phyloP scores from a whole-genome alignment of 768 basidiomycete species.

The Lenzites betulinus region DNA sequence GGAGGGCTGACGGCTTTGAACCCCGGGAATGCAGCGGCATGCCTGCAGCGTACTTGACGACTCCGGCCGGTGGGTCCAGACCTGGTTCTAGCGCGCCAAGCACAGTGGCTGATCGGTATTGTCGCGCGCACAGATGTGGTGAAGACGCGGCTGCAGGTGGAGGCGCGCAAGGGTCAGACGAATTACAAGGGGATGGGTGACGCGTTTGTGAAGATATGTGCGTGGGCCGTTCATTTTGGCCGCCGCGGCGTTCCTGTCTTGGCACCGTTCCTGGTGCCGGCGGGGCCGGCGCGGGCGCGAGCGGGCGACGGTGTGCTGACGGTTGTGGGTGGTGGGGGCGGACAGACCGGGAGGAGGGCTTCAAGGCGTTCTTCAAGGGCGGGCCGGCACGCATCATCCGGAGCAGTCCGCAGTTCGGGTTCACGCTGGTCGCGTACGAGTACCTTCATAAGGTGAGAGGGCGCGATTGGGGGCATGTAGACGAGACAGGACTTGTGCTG shows the following conservation, averaged over 20 bases:
- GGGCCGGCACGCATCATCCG: constrained; percentile 86
- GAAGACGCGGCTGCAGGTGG: constrained; percentile 94
- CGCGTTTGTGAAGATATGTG: constrained; percentile 89
- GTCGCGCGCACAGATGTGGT: constrained; percentile 72
- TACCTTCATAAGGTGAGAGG: constrained; percentile 62
- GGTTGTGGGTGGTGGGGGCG: neutral
- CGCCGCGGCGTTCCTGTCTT: neutral
- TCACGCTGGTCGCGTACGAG: constrained; percentile 83
- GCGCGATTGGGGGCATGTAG: constrained; percentile 38
- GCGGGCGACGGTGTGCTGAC: neutral
- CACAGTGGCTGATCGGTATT: constrained; percentile 15
- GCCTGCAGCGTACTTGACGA: constrained; percentile 95
- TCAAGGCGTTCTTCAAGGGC: constrained; percentile 88
- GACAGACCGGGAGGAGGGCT: constrained; percentile 90
- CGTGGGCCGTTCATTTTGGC: constrained; percentile 34
- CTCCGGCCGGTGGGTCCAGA: constrained; percentile 70
- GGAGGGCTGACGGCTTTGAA: constrained; percentile 15
- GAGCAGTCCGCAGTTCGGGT: constrained; percentile 93
- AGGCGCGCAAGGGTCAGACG: constrained; percentile 88
- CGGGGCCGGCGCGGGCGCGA: neutral
- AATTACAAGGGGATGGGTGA: constrained; percentile 88
- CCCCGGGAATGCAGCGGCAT: constrained; percentile 68
- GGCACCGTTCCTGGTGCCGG: neutral
- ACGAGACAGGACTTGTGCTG: neutral
- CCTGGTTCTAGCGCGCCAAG: constrained; percentile 23